phyloP scores from a whole-genome alignment of 1,284 basidiomycete species.

The Xerocomus nothofagi region DNA sequence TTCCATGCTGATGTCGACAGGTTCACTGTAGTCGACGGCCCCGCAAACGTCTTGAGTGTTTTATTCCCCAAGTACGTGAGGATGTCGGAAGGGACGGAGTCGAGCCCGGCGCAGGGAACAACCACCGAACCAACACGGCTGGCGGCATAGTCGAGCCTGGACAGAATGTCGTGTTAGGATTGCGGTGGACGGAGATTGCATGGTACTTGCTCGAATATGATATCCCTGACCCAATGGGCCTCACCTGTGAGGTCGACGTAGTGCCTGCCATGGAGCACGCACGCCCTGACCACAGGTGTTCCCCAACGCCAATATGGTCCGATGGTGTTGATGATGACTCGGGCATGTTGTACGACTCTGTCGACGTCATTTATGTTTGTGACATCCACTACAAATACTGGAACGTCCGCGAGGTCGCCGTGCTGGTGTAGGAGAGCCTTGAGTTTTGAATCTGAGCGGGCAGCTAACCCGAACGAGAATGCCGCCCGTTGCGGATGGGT shows the following conservation, averaged over 20 bases:
- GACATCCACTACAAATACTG: conserved; percentile 53
- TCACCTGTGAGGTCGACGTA: conserved; percentile 70
- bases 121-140: conserved; percentile 54
- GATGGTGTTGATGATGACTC: conserved; percentile 66
- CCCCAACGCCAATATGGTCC: conserved; percentile 69
- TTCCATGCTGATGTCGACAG: conserved; percentile 49
- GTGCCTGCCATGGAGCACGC: conserved; percentile 49
- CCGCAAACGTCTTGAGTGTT: conserved; percentile 42
- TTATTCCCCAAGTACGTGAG: conserved; percentile 51
- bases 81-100: conserved; percentile 61
- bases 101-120: conserved; percentile 59
- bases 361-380: conserved; percentile 48
- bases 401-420: conserved; percentile 41
- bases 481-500: conserved; percentile 56
- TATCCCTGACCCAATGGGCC: conserved; percentile 49
- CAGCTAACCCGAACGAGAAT: conserved; percentile 63
- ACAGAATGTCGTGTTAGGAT: conserved; percentile 2
- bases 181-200: conserved; percentile 3
- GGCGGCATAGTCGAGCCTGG: conserved; percentile 57
- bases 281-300: conserved; percentile 56
- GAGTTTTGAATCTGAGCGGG: conserved; percentile 58
- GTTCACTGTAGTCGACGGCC: conserved; percentile 37
- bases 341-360: conserved; percentile 49
- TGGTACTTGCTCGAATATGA: conserved; percentile 46
- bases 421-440: conserved; percentile 45